phyloP scores from a whole-genome alignment of 768 basidiomycete species.

The Tricholoma sp. region DNA sequence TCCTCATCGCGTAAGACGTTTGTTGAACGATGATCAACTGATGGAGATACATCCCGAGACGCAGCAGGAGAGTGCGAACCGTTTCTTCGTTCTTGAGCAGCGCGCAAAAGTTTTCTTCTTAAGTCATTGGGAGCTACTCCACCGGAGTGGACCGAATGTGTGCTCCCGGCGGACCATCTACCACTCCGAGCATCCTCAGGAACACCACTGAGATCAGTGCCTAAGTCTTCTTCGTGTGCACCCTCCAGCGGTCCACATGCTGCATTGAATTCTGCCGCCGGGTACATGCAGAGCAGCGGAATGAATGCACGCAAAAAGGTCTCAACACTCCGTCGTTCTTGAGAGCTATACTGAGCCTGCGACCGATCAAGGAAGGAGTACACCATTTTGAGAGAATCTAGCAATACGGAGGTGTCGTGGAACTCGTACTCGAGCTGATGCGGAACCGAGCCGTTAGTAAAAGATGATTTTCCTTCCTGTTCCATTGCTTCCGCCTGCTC shows the following conservation, averaged over 20 bases:
- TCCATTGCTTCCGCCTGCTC: slow-evolving; percentile 45
- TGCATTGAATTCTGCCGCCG: slow-evolving; percentile 61
- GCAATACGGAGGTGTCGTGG: slow-evolving; percentile 72
- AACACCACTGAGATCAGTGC: slow-evolving; percentile 24
- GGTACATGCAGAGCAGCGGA: slow-evolving; percentile 73
- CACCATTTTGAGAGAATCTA: slow-evolving; percentile 86
- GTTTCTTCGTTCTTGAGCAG: slow-evolving; percentile 52
- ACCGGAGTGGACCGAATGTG: slow-evolving; percentile 32
- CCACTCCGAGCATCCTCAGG: slow-evolving; percentile 35
- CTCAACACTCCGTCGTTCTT: slow-evolving; percentile 82
- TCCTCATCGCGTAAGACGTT: slow-evolving; percentile 23
- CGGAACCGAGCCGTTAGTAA: slow-evolving; percentile 43
- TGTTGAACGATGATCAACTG: slow-evolving; percentile 28
- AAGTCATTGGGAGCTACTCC: slow-evolving; percentile 63
- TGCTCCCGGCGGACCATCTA: slow-evolving; percentile 41
- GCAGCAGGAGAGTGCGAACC: slow-evolving; percentile 30
- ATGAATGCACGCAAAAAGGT: slow-evolving; percentile 81
- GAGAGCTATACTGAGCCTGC: slow-evolving; percentile 63
- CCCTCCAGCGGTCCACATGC: slow-evolving; percentile 54
- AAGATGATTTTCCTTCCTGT: slow-evolving; percentile 30
- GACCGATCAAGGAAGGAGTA: slow-evolving; percentile 90
- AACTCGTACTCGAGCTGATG: slow-evolving; percentile 80
- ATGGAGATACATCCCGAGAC: slow-evolving; percentile 39
- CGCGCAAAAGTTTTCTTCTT: slow-evolving; percentile 75
- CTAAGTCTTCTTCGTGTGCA: slow-evolving; percentile 36